Evolutionary conservation across 1,139 yeast species (phyloP), one percentile per base, ranked within the genome.

Genomic region (Taphrina deformans): DNA sequence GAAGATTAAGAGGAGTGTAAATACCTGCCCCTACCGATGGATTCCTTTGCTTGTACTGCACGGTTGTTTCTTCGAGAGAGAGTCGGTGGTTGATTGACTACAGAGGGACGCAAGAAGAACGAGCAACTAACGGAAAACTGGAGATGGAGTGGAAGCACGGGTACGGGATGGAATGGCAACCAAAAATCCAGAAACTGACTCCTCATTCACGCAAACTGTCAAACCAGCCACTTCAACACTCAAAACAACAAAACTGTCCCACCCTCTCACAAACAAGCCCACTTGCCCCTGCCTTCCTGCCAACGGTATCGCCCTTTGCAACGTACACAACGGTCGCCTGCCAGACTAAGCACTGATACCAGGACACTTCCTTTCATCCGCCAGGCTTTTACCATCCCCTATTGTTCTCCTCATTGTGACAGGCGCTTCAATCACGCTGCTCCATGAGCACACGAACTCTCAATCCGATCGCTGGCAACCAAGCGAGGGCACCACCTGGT

Each of bases 401-500:
- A 23, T 24, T 24, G 29, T 44, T n/a, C n/a, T 21, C 26, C n/a
- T 2, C 5, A n/a, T 38, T 38, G 41, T n/a, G 41, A 38, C 18
- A n/a, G 41, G 41, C 41, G 41, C 41, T n/a, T 14, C 18, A 38
- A 14, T 14, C 18, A 38, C 41, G 18, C 41, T n/a, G 16, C 14
- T 12, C 16, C 27, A 48, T 48, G 53, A 10, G 27, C 23, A 26
- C 33, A 6, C 23, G 53, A 9, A 18, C 35, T 10, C 53, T 48
- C 35, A 26, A 7, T 27, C 53, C 53, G 6, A 48, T 35, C 21
- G 21, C 35, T 29, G 53, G 53, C 53, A 51, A 51, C 26, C 40
- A 14, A 23, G 12, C 53, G 35, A 48, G 53, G 35, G 53, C 53
- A 26, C 53, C 53, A 29, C 53, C 53, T 48, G 53, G 53, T 21